Conservation (phyloP, 441 rosid species). For the Mallotus japonicus region DNA sequence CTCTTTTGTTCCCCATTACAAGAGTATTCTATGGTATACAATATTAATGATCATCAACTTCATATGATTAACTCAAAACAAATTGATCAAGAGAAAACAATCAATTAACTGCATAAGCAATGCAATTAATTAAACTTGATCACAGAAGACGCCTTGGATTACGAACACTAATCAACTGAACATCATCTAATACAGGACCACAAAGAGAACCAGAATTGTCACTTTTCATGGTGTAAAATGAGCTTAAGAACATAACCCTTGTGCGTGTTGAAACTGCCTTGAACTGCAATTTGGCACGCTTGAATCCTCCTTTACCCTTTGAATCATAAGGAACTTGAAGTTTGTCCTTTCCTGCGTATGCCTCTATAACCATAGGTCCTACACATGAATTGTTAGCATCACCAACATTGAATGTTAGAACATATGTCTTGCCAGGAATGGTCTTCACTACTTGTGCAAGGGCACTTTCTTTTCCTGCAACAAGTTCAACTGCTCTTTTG, state of each 20-base stretch:
- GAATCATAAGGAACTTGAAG: slow-evolving; percentile 48
- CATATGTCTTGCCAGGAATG: slow-evolving; percentile 37
- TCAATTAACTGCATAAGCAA: slow-evolving; percentile 7
- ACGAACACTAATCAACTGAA: slow-evolving; percentile 48
- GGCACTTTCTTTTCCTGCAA: slow-evolving; percentile 83
- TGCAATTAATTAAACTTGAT: slow-evolving; percentile 17
- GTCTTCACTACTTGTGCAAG: slow-evolving; percentile 58
- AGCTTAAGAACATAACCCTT: slow-evolving; percentile 60
- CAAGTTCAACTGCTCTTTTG: slow-evolving; percentile 61
- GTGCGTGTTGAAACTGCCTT: slow-evolving; percentile 50
- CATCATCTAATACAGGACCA: slow-evolving; percentile 76
- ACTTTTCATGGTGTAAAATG: slow-evolving; percentile 59
- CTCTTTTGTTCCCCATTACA: background rate
- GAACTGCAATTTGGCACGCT: slow-evolving; percentile 43
- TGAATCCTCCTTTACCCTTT: slow-evolving; percentile 67
- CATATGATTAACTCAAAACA: background rate
- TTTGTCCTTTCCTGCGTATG: slow-evolving; percentile 49
- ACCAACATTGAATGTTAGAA: slow-evolving; percentile 56
- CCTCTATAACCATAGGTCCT: slow-evolving; percentile 65
- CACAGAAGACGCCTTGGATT: slow-evolving; percentile 24
- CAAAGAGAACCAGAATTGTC: slow-evolving; percentile 74
- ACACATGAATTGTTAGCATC: slow-evolving; percentile 60
- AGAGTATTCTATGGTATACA: slow-evolving; percentile 3
- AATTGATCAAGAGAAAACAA: background rate
- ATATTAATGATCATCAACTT: background rate